phyloP scores from a whole-genome alignment of 2,329 filamentous ascomycete genomes.

The Davidsoniella neocaledoniae region DNA sequence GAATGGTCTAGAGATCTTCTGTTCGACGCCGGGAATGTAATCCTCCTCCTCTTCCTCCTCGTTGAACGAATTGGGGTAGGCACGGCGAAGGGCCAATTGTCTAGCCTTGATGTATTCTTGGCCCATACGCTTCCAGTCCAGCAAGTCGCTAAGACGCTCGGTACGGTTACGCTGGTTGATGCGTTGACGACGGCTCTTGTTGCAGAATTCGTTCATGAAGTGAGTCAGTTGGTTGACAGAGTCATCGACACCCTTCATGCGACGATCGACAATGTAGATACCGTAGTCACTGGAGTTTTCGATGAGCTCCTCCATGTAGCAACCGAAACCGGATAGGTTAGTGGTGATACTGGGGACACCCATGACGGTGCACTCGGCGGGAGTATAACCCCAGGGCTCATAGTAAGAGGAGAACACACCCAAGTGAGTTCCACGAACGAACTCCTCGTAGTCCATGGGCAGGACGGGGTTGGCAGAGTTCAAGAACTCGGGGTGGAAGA shows the following conservation, averaged over 20 bases:
- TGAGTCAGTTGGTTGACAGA: slow-evolving; percentile 85
- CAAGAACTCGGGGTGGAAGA: slow-evolving; percentile 96
- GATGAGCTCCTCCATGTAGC: slow-evolving; percentile 98
- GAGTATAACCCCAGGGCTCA: slow-evolving; percentile 98
- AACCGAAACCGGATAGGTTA: slow-evolving; percentile 92
- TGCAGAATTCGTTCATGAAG: slow-evolving; percentile 78
- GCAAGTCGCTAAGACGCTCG: slow-evolving; percentile 79
- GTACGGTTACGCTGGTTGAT: slow-evolving; percentile 98
- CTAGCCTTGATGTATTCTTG: slow-evolving; percentile 98
- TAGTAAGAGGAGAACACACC: slow-evolving; percentile 97
- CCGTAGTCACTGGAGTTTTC: slow-evolving; percentile 97
- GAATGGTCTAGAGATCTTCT: slow-evolving; percentile 88
- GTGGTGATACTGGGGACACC: slow-evolving; percentile 96
- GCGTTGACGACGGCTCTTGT: slow-evolving; percentile 85
- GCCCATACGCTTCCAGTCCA: slow-evolving; percentile 99
- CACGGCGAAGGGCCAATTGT: slow-evolving; percentile 76
- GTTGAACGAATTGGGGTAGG: slow-evolving; percentile 76
- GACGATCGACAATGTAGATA: slow-evolving; percentile 95
- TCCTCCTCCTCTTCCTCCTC: slow-evolving; percentile 64
- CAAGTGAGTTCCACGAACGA: slow-evolving; percentile 89
- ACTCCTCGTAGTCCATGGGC: slow-evolving; percentile 94
- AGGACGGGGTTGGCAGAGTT: slow-evolving; percentile 91
- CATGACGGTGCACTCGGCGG: slow-evolving; percentile 97
- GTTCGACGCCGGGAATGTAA: slow-evolving; percentile 80
- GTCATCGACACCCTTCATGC: slow-evolving; percentile 90